Base-by-base conservation (phyloP, 2,329 filamentous ascomycete species). In the Onygena corvina region DNA sequence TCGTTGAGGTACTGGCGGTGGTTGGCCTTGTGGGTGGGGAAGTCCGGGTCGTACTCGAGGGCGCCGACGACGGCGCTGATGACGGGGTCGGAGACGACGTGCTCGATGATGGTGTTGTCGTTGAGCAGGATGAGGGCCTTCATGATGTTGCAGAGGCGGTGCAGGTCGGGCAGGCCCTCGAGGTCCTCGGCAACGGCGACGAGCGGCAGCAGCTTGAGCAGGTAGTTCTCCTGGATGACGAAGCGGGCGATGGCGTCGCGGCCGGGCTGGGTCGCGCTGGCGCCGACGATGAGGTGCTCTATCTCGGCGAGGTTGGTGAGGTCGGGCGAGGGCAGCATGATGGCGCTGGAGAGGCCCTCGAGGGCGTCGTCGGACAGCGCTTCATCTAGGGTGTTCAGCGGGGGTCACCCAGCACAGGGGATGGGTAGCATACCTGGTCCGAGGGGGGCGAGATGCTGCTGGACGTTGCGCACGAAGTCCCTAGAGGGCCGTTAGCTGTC, bases 11-110 rank as follows among this genome's bases (percentile, higher is more conserved):
- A 98, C 62, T 92, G 86, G 51, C 92, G 81, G 64, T 98, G 92
- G 62, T 96, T 96, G 20, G 92, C 90, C 65, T 95, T 96, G 73
- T 96, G 92, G 52, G 84, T 88, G 4, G 92, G 92, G 59, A 96
- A 98, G 67, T 98, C 92, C 0, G 92, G 90, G 60, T 98, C 92
- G 69, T 96, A 98, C 72, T 98, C 92, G 54, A 98, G 73, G 20
- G 92, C 92, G 52, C 92, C 92, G 31, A 98, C 89, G 21, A 96
- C 90, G 14, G 90, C 92, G 56, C 94, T 71, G 38, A 96, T 81
- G 56, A 89, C 83, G 51, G 88, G 80, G 67, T 96, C 90, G 11
- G 85, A 86, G 21, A 98, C 89, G 11, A 90, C 84, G 58, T 87
- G 83, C 67, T 98, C 92, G 60, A 98, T 94, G 55, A 98, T 94